A percentile compares a stretch with the other conserved stretches of the same genome.
Conservation (phyloP, 2,329 filamentous ascomycete genomes). For the Hypomyces perniciosus region DNA sequence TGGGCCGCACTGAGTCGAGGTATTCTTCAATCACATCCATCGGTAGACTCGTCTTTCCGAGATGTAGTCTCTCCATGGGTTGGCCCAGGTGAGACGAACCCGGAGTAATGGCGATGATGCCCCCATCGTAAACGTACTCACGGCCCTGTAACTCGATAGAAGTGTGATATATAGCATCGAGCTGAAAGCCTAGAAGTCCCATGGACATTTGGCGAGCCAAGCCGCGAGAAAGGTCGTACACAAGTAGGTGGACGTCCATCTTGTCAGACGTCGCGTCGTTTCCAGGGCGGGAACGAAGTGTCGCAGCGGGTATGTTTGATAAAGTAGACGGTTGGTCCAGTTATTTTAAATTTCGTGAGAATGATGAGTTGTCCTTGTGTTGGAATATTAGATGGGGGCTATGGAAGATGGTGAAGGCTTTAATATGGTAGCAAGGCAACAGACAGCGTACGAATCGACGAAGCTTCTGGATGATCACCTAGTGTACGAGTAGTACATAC, state of each 20-base stretch:
- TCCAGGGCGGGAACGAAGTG: neutral
- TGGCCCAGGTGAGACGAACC: constrained; percentile 81
- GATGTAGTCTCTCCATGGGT: constrained; percentile 67
- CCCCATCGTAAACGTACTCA: constrained; percentile 87
- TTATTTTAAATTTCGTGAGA: neutral
- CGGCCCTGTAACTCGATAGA: constrained; percentile 77
- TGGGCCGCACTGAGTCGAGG: constrained; percentile 70
- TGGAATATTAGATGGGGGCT: neutral
- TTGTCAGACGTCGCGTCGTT: neutral
- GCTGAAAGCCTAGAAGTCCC: constrained; percentile 50
- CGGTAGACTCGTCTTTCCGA: constrained; percentile 74
- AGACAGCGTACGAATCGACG: constrained; percentile 8
- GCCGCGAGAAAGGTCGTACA: constrained; percentile 70
- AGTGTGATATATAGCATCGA: constrained; percentile 94
- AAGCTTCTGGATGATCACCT: constrained; percentile 5
- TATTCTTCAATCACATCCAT: constrained; percentile 82
- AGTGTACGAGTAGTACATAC: neutral
- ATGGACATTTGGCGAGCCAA: constrained; percentile 50
- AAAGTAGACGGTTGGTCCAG: neutral
- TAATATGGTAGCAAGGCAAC: constrained; percentile 7
- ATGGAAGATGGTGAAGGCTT: neutral
- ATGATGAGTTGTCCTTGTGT: too few species aligned
- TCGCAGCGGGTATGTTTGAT: neutral
- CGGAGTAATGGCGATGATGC: constrained; percentile 73
- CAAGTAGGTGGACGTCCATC: constrained; percentile 72